Evolutionary conservation across 768 basidiomycete genomes (phyloP).

Genomic region (Russula abietina): DNA sequence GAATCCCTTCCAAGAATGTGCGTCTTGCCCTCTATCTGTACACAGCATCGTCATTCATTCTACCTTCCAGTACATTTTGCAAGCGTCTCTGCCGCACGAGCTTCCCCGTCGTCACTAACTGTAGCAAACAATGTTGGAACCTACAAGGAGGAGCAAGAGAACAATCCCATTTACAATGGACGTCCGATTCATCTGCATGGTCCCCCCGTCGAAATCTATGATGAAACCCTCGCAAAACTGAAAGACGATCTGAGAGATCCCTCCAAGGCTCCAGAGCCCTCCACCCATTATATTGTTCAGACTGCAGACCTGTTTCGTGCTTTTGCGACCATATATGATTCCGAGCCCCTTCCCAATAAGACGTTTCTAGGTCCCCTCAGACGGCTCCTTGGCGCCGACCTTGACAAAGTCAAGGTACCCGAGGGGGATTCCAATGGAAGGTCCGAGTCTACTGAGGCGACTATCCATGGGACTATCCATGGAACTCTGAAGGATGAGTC

Average conservation of each 20-base stretch:
- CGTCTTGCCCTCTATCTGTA: neutral
- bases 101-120: neutral
- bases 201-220: neutral
- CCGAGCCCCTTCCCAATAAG: neutral
- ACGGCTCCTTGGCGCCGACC: too few species aligned
- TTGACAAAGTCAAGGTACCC: neutral
- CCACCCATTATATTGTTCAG: neutral
- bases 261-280: neutral
- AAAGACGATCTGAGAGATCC: neutral
- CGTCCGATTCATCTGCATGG: neutral
- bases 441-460: too few species aligned
- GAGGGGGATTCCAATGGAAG: too few species aligned
- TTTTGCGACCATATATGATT: neutral
- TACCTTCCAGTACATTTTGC: neutral
- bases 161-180: neutral
- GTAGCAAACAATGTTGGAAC: neutral
- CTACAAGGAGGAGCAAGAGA: neutral
- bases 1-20: neutral
- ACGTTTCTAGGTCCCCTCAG: too few species aligned
- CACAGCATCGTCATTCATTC: neutral
- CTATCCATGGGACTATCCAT: too few species aligned
- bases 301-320: neutral
- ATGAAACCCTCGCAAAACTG: neutral
- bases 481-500: neutral
- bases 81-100: neutral